A percentile compares a stretch with the other conserved stretches of the same genome.
Evolutionary conservation across 257 asterid species (phyloP).

Genomic region (Ocimum tenuiflorum): DNA sequence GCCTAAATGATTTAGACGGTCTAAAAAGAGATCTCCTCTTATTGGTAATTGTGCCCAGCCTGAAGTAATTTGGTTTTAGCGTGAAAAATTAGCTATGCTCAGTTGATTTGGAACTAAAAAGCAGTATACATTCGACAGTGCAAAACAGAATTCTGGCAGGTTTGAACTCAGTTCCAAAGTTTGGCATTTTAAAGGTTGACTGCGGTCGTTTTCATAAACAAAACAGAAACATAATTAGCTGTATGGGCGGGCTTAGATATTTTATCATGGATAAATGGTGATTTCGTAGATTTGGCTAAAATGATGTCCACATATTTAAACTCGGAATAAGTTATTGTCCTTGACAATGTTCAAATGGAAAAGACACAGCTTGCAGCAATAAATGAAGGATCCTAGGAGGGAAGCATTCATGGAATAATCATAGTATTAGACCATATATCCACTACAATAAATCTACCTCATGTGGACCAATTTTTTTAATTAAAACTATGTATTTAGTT

Average conservation of each 20-base stretch:
- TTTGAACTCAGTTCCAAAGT: conserved; percentile 17
- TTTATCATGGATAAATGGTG: not conserved
- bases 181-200: not conserved
- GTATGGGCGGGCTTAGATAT: not conserved
- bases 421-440: not conserved
- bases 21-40: no score
- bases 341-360: conserved; percentile 8
- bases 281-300: conserved; percentile 4
- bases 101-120: not conserved
- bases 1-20: no score
- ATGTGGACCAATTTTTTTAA: not conserved
- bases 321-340: not conserved
- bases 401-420: conserved; percentile 14
- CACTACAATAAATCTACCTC: no score
- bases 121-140: not conserved
- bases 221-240: conserved; percentile 12
- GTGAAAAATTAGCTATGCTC: no score
- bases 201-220: conserved; percentile 16
- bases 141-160: conserved; percentile 2
- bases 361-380: conserved; percentile 17
- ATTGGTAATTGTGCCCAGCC: no score
- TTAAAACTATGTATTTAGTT: not conserved
- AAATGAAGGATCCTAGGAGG: conserved; percentile 33
- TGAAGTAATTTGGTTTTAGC: no score
- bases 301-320: not conserved